A percentile compares a stretch with the other conserved stretches of the same genome.
These are phyloP conservation scores for Beauveria sp. DNA, from an alignment of 2,329 filamentous ascomycete species.

Conservation along the genomic window DNA sequence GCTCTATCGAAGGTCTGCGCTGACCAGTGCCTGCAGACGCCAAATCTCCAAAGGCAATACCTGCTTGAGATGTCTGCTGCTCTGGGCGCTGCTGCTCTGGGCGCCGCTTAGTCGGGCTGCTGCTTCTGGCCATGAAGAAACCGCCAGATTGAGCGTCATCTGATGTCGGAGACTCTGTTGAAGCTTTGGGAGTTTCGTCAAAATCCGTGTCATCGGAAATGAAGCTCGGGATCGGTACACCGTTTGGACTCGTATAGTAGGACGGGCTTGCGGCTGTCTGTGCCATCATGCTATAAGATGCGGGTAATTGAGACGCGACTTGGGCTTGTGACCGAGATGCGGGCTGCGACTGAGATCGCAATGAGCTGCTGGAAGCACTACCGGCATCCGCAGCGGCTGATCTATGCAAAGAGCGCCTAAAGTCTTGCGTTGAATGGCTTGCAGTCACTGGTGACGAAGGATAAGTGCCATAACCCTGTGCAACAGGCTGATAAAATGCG, in stretches of 20 bases:
- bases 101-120: conserved; percentile 20
- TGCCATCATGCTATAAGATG: conserved; percentile 20
- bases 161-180: conserved; percentile 39
- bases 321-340: conserved; percentile 40
- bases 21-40: conserved; percentile 32
- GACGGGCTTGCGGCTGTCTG: conserved; percentile 31
- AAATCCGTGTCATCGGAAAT: conserved; percentile 46
- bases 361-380: conserved; percentile 42
- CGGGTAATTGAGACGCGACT: conserved; percentile 14
- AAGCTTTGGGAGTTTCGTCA: conserved; percentile 36
- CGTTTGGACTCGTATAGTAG: conserved; percentile 36
- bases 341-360: conserved; percentile 61
- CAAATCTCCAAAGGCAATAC: conserved; percentile 42
- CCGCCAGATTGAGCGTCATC: conserved; percentile 33
- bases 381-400: conserved; percentile 43
- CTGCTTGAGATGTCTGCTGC: conserved; percentile 23
- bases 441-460: conserved; percentile 48
- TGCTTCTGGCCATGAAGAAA: conserved; percentile 21
- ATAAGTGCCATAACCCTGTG: conserved; percentile 41
- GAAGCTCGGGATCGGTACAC: conserved; percentile 46
- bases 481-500: conserved; percentile 40
- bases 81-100: conserved; percentile 18
- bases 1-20: conserved; percentile 45
- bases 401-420: conserved; percentile 50
- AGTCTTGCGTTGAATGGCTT: conserved; percentile 39